These are phyloP conservation scores for Metschnikowia dekortorum DNA, from an alignment of 805 yeast species.

Conservation along the genomic window DNA sequence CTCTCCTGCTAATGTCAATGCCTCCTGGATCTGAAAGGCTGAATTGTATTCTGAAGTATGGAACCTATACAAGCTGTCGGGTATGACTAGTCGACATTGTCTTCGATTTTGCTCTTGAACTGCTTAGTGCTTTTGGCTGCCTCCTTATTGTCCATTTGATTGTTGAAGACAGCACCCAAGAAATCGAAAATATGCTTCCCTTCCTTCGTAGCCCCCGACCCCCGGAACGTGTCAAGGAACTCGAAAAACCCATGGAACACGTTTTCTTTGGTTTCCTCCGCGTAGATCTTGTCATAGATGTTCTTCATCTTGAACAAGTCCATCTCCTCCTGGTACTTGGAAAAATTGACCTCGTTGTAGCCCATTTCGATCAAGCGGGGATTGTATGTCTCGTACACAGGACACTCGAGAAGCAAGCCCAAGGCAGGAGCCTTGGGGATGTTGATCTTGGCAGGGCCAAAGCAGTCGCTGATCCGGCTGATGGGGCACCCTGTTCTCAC, in stretches of 20 bases:
- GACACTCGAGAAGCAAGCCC: slow-evolving; percentile 85
- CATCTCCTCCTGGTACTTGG: slow-evolving; percentile 63
- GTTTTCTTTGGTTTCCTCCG: slow-evolving; percentile 83
- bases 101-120: slow-evolving; percentile 5
- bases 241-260: slow-evolving; percentile 87
- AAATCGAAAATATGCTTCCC: slow-evolving; percentile 57
- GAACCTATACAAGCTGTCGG: neutral
- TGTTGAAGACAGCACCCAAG: slow-evolving; percentile 40
- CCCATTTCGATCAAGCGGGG: slow-evolving; percentile 67
- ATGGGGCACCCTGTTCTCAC: slow-evolving; percentile 84
- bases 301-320: slow-evolving; percentile 80
- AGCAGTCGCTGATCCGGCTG: slow-evolving; percentile 72
- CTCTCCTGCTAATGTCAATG: slow-evolving; percentile 13
- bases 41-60: neutral
- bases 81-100: slow-evolving; percentile 8
- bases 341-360: slow-evolving; percentile 68
- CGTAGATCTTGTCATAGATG: slow-evolving; percentile 89
- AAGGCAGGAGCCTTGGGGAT: slow-evolving; percentile 98
- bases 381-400: slow-evolving; percentile 86
- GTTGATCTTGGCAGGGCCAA: slow-evolving; percentile 67
- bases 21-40: slow-evolving; percentile 15
- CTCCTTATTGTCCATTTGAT: slow-evolving; percentile 15
- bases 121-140: slow-evolving; percentile 6
- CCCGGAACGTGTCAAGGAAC: slow-evolving; percentile 74
- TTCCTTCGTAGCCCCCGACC: slow-evolving; percentile 29